phyloP scores from a whole-genome alignment of 192 early-diverging fungal genomes.

The Mortierella hygrophila region DNA sequence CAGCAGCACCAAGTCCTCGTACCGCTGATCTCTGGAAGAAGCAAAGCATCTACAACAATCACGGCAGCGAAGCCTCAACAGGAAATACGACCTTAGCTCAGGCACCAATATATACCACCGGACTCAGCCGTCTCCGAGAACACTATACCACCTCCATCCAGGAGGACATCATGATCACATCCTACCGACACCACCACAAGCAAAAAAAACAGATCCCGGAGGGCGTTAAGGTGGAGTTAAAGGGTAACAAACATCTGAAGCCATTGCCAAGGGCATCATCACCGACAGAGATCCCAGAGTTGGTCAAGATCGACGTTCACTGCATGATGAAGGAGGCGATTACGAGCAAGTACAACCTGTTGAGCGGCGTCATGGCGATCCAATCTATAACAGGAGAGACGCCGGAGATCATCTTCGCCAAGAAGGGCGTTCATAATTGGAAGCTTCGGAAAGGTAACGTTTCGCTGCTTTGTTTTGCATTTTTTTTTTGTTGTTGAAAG shows the following conservation, averaged over 20 bases:
- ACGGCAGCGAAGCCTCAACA: neutral
- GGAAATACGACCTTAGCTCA: conserved; percentile 19
- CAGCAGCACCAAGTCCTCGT: neutral
- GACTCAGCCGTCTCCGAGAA: conserved; percentile 74
- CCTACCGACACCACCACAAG: conserved; percentile 75
- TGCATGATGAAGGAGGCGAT: conserved; percentile 91
- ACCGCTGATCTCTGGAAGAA: conserved; percentile 27
- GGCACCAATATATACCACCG: conserved; percentile 44
- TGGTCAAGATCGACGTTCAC: conserved; percentile 84
- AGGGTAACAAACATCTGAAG: conserved; percentile 62
- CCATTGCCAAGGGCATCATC: conserved; percentile 71
- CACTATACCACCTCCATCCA: conserved; percentile 80
- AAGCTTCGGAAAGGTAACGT: conserved; percentile 83
- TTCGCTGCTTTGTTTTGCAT: neutral
- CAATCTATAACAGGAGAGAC: conserved; percentile 88
- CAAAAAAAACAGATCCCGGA: conserved; percentile 51
- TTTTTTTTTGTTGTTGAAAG: neutral
- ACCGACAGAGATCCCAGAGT: conserved; percentile 72
- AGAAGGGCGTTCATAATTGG: conserved; percentile 81
- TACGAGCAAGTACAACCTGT: conserved; percentile 88
- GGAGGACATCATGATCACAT: conserved; percentile 81
- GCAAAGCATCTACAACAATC: neutral
- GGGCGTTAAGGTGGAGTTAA: conserved; percentile 50
- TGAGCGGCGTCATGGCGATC: conserved; percentile 92
- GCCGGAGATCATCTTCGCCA: conserved; percentile 86